These are phyloP conservation scores for Aspergillus jensenii DNA, from an alignment of 2,329 filamentous ascomycete species.

Conservation along the genomic window DNA sequence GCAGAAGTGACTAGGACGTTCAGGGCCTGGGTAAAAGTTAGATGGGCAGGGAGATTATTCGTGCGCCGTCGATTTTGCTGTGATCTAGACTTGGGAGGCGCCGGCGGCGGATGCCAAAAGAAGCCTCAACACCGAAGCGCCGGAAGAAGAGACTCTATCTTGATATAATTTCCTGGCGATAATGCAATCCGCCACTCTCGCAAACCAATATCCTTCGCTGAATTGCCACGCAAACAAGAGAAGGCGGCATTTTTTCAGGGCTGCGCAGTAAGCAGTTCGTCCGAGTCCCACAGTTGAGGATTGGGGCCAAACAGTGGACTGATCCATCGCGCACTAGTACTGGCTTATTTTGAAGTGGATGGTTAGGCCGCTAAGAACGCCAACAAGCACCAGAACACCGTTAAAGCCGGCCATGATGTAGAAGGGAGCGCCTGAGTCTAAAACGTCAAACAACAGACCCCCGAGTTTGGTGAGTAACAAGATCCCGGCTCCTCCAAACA, in stretches of 20 bases:
- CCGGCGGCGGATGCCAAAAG: not conserved
- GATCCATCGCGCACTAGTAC: not conserved
- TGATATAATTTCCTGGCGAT: too few relatives aligned
- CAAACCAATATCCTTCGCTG: not conserved
- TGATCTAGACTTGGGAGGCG: not conserved
- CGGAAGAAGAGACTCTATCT: not conserved
- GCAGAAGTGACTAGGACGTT: conserved; percentile 1
- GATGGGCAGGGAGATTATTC: not conserved
- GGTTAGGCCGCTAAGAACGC: conserved; percentile 29
- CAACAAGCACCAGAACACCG: conserved; percentile 58
- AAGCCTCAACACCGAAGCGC: not conserved
- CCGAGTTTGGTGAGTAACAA: conserved; percentile 88
- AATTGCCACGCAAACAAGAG: not conserved
- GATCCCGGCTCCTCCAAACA: conserved; percentile 87
- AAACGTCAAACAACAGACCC: conserved; percentile 77
- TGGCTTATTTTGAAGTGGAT: conserved; percentile 9
- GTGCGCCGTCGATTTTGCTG: not conserved
- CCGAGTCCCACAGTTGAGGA: not conserved
- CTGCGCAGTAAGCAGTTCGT: not conserved
- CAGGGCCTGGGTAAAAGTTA: not conserved
- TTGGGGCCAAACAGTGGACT: not conserved
- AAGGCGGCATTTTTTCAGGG: not conserved
- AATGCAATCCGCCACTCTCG: not conserved
- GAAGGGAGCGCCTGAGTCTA: conserved; percentile 77
- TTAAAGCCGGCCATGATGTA: conserved; percentile 95